Conservation (phyloP, 169 alveolate species). For the Babesia ovis region DNA sequence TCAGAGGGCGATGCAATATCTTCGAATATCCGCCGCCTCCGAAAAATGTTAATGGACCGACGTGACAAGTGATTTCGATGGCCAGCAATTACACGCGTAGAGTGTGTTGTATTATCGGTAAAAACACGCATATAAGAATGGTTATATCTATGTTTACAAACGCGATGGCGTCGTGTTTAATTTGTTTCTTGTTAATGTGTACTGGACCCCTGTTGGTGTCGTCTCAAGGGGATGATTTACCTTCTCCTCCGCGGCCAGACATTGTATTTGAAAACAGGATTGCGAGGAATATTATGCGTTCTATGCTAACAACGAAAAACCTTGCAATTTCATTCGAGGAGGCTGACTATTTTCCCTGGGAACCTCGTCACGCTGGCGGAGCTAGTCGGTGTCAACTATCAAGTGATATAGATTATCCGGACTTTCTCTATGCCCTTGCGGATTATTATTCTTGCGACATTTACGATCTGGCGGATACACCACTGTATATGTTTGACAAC, state of each 20-base stretch:
- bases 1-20: background rate
- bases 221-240: background rate
- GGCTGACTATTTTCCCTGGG: constrained; percentile 47
- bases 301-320: background rate
- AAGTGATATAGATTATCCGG: constrained; percentile 10
- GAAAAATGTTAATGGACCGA: constrained; percentile 2
- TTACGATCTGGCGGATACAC: background rate
- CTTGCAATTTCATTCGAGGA: constrained; percentile 42
- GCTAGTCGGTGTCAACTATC: constrained; percentile 1
- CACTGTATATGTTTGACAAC: background rate
- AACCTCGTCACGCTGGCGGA: background rate
- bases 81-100: background rate
- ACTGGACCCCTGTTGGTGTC: background rate
- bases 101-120: background rate
- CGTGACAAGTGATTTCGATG: background rate
- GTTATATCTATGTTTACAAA: background rate
- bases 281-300: constrained; percentile 1
- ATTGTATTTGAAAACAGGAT: background rate
- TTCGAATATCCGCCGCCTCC: constrained; percentile 4
- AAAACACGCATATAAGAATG: background rate
- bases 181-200: constrained; percentile 2
- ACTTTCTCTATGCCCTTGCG: constrained; percentile 34
- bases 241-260: background rate
- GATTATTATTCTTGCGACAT: constrained; percentile 37
- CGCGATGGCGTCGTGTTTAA: background rate